Evolutionary conservation across 1,284 basidiomycete species (phyloP), one percentile per base, ranked within the genome.

Genomic region (Omphalotus olearius): DNA sequence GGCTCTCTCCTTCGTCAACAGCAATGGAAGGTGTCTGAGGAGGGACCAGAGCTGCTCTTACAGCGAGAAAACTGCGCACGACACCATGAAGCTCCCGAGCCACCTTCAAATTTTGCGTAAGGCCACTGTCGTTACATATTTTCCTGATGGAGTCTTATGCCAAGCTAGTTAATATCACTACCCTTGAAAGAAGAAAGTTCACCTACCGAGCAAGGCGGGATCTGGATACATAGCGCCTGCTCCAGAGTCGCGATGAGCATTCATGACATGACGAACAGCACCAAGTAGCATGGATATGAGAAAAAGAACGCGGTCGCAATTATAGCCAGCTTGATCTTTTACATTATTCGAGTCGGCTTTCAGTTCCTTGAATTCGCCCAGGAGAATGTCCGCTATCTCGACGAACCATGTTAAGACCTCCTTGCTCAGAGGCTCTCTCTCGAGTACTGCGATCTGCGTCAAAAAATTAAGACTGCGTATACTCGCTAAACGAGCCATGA

Each of bases 401-500:
- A 73, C 72, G 36, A 93, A 71, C 84, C 93, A 93, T 2, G 69
- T 71, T 9, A 83, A 69, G 3, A 88, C 75, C 0, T 77, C 76
- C 14, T 74, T 64, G 14, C 6, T 28, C 11, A 93, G 61, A 2
- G 78, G 69, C 6, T 87, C 64, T 0, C 66, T 62, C 44, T 86
- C 78, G 53, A 85, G 80, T 17, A 82, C 76, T 59, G 86, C 75
- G 10, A 92, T 75, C 20, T 83, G 80, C 0, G 80, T 81, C 17
- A 92, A 78, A 62, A 88, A 83, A 78, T 88, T 85, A 62, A 90
- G 74, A 0, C 90, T 91, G 6, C 90, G 82, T 47, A 98, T 82
- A 58, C 83, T 82, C 7, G 85, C 81, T 28, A 82, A 68, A 13
- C 92, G 82, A 0, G 88, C 87, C n/a, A 79, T 73, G 20, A 77